Evolutionary conservation across 2,329 filamentous ascomycete genomes (phyloP).

Genomic region (Aureobasidium sp.): DNA sequence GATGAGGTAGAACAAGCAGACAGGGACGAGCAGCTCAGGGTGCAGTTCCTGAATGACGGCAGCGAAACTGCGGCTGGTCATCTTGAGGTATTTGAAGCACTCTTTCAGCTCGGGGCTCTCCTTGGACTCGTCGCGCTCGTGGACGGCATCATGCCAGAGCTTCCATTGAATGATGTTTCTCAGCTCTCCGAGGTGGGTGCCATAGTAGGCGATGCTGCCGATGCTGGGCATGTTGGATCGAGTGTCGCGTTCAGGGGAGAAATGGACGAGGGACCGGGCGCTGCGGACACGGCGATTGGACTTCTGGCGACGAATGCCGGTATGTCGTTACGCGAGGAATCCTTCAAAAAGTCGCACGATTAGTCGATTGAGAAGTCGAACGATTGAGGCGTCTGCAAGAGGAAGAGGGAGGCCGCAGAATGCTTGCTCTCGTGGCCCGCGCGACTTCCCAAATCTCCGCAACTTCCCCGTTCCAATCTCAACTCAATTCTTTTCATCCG

Average conservation of each 20-base stretch:
- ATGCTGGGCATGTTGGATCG: constrained; percentile 18
- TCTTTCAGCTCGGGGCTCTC: constrained; percentile 67
- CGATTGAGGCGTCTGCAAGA: neutral
- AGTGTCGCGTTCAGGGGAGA: constrained; percentile 2
- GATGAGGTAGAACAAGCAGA: constrained; percentile 87
- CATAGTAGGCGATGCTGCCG: constrained; percentile 27
- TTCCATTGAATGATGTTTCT: constrained; percentile 48
- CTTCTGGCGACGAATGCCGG: neutral
- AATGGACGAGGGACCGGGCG: neutral
- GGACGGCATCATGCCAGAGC: constrained; percentile 91
- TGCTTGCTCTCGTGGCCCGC: neutral
- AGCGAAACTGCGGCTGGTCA: constrained; percentile 89
- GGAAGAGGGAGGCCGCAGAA: neutral
- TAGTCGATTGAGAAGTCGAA: constrained; percentile 8
- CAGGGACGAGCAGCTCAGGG: constrained; percentile 82
- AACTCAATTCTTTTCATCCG: neutral
- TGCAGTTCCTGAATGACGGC: constrained; percentile 94
- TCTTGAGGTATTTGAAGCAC: constrained; percentile 79
- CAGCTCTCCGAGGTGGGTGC: constrained; percentile 30
- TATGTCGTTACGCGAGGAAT: neutral
- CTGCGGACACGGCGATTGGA: neutral
- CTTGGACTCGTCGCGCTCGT: constrained; percentile 68
- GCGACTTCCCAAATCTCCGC: constrained; percentile 11
- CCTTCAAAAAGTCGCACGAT: constrained; percentile 2
- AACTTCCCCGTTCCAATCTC: constrained; percentile 8